A percentile compares a stretch with the other conserved stretches of the same genome.
Conservation (phyloP, 495 filamentous ascomycete species). For the Thozetella sp. region DNA sequence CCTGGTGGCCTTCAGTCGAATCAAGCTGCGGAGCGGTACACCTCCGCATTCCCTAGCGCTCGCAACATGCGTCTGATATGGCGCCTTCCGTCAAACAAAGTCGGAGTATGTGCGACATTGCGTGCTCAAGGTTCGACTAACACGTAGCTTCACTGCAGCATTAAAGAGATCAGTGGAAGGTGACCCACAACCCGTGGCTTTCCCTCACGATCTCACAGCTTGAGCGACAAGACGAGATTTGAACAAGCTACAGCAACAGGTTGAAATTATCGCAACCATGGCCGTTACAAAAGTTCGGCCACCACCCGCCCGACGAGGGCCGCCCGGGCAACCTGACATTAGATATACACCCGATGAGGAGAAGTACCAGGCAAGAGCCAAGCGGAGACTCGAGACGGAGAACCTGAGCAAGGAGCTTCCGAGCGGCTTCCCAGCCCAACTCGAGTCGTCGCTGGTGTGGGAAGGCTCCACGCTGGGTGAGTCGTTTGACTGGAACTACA, state of each 20-base stretch:
- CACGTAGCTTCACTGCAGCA: neutral
- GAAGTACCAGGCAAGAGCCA: slow-evolving; percentile 54
- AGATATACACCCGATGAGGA: slow-evolving; percentile 56
- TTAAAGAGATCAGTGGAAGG: too few species aligned
- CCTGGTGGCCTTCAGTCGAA: neutral
- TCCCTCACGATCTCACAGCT: too few species aligned
- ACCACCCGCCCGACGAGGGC: slow-evolving; percentile 17
- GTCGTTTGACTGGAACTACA: slow-evolving; percentile 52
- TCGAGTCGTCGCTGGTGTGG: slow-evolving; percentile 58
- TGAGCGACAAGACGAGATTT: too few species aligned
- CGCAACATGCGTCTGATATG: neutral
- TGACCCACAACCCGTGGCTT: too few species aligned
- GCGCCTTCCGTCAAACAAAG: neutral
- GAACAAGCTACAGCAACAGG: too few species aligned
- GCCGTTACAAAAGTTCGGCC: slow-evolving; percentile 6
- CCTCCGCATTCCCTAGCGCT: neutral
- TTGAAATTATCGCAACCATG: neutral
- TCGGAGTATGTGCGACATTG: neutral
- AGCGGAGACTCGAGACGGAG: slow-evolving; percentile 45
- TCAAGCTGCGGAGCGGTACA: neutral
- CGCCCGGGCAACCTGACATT: slow-evolving; percentile 53
- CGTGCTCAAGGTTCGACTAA: neutral
- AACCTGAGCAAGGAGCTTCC: slow-evolving; percentile 45
- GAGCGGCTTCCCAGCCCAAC: slow-evolving; percentile 46
- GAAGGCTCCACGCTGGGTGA: slow-evolving; percentile 53